Evolutionary conservation across 805 yeast genomes (phyloP).

Genomic region (Phaffomyces antillensis): DNA sequence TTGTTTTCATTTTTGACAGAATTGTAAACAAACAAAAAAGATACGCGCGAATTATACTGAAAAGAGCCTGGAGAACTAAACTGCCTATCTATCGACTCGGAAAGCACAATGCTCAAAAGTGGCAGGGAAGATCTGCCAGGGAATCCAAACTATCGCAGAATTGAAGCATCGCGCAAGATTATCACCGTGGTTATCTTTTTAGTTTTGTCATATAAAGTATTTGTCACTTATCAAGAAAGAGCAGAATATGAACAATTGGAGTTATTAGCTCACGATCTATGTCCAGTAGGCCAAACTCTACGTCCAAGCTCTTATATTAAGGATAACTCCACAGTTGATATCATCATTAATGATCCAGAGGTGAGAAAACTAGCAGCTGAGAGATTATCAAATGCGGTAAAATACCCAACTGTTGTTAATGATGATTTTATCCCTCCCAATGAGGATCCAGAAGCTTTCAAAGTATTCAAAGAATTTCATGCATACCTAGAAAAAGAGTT

Average conservation of each 20-base stretch:
- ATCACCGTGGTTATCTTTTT: no score
- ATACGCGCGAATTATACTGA: no score
- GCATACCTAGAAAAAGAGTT: conserved; percentile 44
- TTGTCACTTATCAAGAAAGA: no score
- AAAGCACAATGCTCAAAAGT: no score
- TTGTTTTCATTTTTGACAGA: background rate
- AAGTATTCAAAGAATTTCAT: conserved; percentile 34
- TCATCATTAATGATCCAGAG: conserved; percentile 27
- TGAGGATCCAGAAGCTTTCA: conserved; percentile 29
- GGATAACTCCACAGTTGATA: conserved; percentile 27
- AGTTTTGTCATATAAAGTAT: background rate
- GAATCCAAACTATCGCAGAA: no score
- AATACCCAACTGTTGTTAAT: conserved; percentile 42
- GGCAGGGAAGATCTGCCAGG: no score
- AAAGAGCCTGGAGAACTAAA: no score
- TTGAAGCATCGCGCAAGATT: no score
- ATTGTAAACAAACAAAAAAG: background rate
- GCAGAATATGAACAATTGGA: background rate
- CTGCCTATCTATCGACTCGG: no score
- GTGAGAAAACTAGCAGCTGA: conserved; percentile 31
- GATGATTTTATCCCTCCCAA: conserved; percentile 34
- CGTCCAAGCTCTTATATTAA: conserved; percentile 23
- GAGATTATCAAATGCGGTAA: conserved; percentile 42
- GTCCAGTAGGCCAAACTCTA: conserved; percentile 18
- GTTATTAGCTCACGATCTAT: conserved; percentile 1